Evolutionary conservation across 306 rosid species (phyloP).

Genomic region (Mucuna pruriens): DNA sequence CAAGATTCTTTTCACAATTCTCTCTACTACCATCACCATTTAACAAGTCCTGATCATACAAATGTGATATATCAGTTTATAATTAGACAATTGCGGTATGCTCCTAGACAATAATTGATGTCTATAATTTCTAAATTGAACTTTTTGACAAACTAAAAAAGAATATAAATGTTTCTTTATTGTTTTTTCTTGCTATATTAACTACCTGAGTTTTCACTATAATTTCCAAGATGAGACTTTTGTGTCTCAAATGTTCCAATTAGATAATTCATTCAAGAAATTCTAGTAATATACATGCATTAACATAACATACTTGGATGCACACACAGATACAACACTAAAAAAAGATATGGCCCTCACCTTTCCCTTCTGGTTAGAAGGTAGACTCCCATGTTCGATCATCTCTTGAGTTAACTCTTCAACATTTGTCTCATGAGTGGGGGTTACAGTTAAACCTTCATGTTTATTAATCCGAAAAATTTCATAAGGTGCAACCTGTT

Average conservation of each 20-base stretch:
- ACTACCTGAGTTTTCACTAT: conserved; percentile 2
- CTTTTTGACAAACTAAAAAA: not conserved
- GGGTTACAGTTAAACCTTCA: conserved; percentile 58
- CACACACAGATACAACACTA: not conserved
- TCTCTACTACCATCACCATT: conserved; percentile 40
- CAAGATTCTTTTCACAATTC: conserved; percentile 49
- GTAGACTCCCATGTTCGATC: conserved; percentile 51
- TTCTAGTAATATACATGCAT: not conserved
- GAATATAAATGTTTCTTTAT: conserved; percentile 1
- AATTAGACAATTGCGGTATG: conserved; percentile 32
- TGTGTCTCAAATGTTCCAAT: conserved; percentile 6
- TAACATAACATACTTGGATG: not conserved
- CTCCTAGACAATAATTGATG: not conserved
- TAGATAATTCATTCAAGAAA: not conserved
- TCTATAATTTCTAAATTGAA: not conserved
- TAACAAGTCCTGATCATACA: conserved; percentile 54
- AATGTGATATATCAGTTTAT: conserved; percentile 29
- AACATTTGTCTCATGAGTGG: conserved; percentile 54
- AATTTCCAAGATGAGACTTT: conserved; percentile 22
- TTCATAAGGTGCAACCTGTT: conserved; percentile 84
- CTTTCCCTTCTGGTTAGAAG: conserved; percentile 56
- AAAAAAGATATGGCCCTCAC: conserved; percentile 43
- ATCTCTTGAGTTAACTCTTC: conserved; percentile 61
- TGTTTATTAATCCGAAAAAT: conserved; percentile 67
- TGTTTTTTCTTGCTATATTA: conserved; percentile 21